These are phyloP conservation scores for Magnusiomyces magnusii DNA, from an alignment of 1,139 yeast species.

Conservation along the genomic window DNA sequence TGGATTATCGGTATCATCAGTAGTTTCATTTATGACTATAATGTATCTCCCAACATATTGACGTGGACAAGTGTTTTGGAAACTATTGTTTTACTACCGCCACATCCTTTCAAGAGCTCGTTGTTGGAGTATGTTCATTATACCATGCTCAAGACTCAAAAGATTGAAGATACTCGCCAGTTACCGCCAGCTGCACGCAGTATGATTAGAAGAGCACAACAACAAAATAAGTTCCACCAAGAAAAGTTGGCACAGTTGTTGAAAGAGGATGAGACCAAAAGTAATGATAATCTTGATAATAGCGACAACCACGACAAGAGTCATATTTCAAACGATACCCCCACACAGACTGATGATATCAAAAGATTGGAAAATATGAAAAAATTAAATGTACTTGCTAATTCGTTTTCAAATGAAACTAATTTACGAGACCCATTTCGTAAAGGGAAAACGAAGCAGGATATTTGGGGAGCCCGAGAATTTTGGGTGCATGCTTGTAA, in stretches of 20 bases:
- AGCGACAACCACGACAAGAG: not conserved
- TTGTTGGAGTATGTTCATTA: slow-evolving; percentile 18
- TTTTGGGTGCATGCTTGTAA: slow-evolving; percentile 6
- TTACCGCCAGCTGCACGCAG: slow-evolving; percentile 7
- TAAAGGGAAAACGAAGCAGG: not conserved
- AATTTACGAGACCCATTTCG: slow-evolving; percentile 9
- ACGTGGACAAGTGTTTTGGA: slow-evolving; percentile 21
- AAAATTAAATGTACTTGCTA: not conserved
- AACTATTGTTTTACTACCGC: slow-evolving; percentile 19
- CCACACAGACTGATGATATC: not conserved
- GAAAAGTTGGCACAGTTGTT: not conserved
- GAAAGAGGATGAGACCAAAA: not conserved
- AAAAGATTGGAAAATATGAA: not conserved
- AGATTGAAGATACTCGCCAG: not conserved
- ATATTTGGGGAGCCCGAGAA: not conserved
- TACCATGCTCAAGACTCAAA: slow-evolving; percentile 8
- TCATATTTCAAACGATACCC: not conserved
- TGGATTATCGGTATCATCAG: slow-evolving; percentile 24
- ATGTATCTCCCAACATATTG: slow-evolving; percentile 16
- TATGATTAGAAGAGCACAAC: slow-evolving; percentile 13
- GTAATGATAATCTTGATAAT: not conserved
- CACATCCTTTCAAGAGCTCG: slow-evolving; percentile 16
- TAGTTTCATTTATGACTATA: slow-evolving; percentile 19
- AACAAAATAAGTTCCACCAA: slow-evolving; percentile 10
- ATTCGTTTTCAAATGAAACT: not conserved